phyloP scores from a whole-genome alignment of 2,329 filamentous ascomycete species.

The Trematosphaeria pertusa region DNA sequence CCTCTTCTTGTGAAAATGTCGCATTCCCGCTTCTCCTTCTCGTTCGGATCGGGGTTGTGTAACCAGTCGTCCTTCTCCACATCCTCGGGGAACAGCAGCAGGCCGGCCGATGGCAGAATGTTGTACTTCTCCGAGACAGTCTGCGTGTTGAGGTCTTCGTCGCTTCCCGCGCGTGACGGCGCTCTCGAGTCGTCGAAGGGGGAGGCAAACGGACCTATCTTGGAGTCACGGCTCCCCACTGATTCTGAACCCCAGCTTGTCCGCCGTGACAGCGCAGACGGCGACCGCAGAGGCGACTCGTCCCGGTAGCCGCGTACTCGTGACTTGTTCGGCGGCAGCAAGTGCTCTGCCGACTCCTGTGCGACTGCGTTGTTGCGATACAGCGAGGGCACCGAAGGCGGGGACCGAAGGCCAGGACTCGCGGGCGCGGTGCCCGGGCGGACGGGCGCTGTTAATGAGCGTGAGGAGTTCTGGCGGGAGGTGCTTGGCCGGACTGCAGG shows the following conservation, averaged over 20 bases:
- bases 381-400: constrained; percentile 31
- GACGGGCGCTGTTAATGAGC: constrained; percentile 52
- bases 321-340: constrained; percentile 58
- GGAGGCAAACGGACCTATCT: constrained; percentile 56
- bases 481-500: constrained; percentile 44
- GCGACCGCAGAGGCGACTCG: constrained; percentile 57
- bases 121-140: constrained; percentile 78
- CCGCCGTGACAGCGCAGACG: constrained; percentile 62
- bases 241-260: constrained; percentile 71
- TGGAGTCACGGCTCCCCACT: constrained; percentile 60
- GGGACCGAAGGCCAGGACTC: constrained; percentile 32
- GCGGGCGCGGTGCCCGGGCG: constrained; percentile 47
- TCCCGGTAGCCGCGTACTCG: constrained; percentile 60
- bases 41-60: constrained; percentile 72
- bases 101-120: constrained; percentile 70
- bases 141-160: constrained; percentile 73
- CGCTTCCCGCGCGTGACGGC: constrained; percentile 67
- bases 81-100: constrained; percentile 73
- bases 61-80: constrained; percentile 76
- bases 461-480: constrained; percentile 50
- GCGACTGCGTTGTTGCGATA: constrained; percentile 45
- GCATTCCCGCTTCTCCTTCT: constrained; percentile 66
- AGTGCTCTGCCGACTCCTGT: constrained; percentile 59
- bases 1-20: constrained; percentile 71
- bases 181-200: constrained; percentile 68